These are phyloP conservation scores for Dalbergia oliveri DNA, from an alignment of 306 rosid genomes.

Conservation along the genomic window DNA sequence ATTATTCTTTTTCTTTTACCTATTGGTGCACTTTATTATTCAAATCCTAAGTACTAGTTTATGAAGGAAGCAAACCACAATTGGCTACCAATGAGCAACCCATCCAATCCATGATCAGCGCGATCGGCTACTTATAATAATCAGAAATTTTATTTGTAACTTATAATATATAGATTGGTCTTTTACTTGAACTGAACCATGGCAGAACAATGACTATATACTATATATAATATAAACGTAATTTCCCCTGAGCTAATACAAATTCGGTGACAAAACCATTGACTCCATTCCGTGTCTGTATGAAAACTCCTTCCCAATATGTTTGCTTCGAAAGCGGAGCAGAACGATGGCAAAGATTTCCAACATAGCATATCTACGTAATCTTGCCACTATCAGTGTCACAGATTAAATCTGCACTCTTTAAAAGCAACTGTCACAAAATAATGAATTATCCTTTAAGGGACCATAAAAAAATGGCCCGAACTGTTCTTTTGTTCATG, in stretches of 20 bases:
- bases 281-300: neutral
- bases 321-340: neutral
- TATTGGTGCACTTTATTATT: neutral
- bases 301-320: neutral
- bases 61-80: neutral
- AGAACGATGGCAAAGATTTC: neutral
- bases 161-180: neutral
- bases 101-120: no score
- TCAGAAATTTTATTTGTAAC: neutral
- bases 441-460: neutral
- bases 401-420: no score
- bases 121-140: neutral
- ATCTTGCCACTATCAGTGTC: neutral
- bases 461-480: neutral
- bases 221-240: no score
- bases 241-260: neutral
- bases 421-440: neutral
- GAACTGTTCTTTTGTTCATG: neutral
- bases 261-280: slow-evolving; percentile 2
- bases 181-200: no score
- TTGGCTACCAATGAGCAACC: neutral
- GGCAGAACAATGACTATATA: no score
- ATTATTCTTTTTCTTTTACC: slow-evolving; percentile 14
- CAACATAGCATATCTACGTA: neutral
- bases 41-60: slow-evolving; percentile 3